phyloP scores from a whole-genome alignment of 1,139 yeast genomes.

The Sugiyamaella castrensis region DNA sequence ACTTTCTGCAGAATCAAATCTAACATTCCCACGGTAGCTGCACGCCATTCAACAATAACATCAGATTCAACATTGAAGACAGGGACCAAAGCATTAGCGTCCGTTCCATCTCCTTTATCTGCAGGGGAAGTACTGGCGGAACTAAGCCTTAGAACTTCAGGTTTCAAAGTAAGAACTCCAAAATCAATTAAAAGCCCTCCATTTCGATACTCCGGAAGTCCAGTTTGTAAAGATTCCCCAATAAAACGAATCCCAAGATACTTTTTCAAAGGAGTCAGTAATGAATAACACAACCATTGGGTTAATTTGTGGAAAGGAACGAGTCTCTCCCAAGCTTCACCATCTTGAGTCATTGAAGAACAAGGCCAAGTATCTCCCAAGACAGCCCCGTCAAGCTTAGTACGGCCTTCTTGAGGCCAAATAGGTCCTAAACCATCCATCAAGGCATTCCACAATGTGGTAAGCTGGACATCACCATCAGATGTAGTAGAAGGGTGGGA shows the following conservation, averaged over 20 bases:
- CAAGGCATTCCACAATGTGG: constrained; percentile 49
- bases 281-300: constrained; percentile 61
- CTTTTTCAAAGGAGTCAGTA: constrained; percentile 49
- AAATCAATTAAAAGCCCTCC: constrained; percentile 59
- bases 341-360: constrained; percentile 32
- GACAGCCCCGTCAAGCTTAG: constrained; percentile 46
- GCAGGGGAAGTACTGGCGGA: neutral
- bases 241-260: constrained; percentile 43
- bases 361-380: constrained; percentile 61
- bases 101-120: constrained; percentile 30
- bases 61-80: constrained; percentile 52
- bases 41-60: constrained; percentile 63
- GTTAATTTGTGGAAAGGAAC: constrained; percentile 61
- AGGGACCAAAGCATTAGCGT: constrained; percentile 47
- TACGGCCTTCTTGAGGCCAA: constrained; percentile 56
- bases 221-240: constrained; percentile 50
- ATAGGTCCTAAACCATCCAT: constrained; percentile 52
- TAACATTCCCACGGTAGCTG: constrained; percentile 52
- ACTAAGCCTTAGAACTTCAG: constrained; percentile 15
- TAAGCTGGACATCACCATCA: constrained; percentile 38
- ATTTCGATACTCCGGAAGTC: constrained; percentile 61
- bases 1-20: constrained; percentile 50
- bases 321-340: constrained; percentile 37
- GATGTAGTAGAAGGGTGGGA: constrained; percentile 19
- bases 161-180: constrained; percentile 47